Percentiles rank a stretch among this genome's conserved stretches.
phyloP scores from a whole-genome alignment of 306 rosid genomes.

The Hippophae gyantsensis region DNA sequence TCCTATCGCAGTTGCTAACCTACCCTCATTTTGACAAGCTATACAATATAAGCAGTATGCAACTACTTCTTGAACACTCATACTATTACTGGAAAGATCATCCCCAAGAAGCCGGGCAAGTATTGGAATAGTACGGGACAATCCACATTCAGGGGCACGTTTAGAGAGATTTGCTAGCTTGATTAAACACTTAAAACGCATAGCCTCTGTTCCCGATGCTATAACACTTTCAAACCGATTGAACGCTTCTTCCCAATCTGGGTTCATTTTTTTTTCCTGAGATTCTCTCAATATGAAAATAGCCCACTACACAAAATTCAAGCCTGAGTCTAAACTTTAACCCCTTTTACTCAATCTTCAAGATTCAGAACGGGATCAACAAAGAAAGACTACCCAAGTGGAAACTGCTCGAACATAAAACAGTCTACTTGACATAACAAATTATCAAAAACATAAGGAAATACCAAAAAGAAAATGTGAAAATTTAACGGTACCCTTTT shows the following conservation, averaged over 20 bases:
- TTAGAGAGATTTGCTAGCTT: slow-evolving; percentile 24
- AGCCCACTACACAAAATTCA: slow-evolving; percentile 15
- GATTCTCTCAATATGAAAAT: slow-evolving; percentile 10
- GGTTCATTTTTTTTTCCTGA: slow-evolving; percentile 6
- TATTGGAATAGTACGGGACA: slow-evolving; percentile 23
- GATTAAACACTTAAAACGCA: slow-evolving; percentile 23
- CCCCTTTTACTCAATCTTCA: background rate
- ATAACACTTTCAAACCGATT: slow-evolving; percentile 20
- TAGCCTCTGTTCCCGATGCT: slow-evolving; percentile 23
- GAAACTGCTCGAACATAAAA: too few relatives aligned
- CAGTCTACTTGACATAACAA: too few relatives aligned
- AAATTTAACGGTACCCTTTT: too few relatives aligned
- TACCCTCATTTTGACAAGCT: slow-evolving; percentile 31
- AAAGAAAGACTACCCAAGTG: too few relatives aligned
- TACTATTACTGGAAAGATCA: slow-evolving; percentile 11
- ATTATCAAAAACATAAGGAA: too few relatives aligned
- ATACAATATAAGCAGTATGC: slow-evolving; percentile 41
- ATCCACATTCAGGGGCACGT: slow-evolving; percentile 28
- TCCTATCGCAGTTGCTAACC: slow-evolving; percentile 24
- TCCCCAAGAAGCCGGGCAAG: slow-evolving; percentile 26
- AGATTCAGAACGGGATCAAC: background rate
- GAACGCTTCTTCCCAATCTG: slow-evolving; percentile 31
- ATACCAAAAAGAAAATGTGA: too few relatives aligned
- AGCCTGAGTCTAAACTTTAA: slow-evolving; percentile 11
- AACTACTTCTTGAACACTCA: slow-evolving; percentile 31